Conservation (phyloP, 441 rosid species). For the Croton setiger region DNA sequence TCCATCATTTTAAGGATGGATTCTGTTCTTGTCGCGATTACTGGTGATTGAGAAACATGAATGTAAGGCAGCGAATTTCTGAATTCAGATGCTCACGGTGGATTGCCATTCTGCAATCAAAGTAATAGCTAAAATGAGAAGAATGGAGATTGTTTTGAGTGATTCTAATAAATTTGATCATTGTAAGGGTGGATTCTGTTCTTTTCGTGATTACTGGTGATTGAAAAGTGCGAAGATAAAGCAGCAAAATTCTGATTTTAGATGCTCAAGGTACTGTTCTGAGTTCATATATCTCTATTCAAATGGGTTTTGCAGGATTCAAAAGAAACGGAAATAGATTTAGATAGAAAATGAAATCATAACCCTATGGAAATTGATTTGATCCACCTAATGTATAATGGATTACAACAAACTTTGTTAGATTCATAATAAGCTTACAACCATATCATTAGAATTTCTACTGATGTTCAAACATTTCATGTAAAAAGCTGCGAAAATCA, state of each 20-base stretch:
- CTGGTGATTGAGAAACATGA: constrained; percentile 35
- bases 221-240: not conserved
- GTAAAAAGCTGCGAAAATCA: not conserved
- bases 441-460: not conserved
- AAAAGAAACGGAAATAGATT: no score
- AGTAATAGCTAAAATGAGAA: constrained; percentile 46
- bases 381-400: no score
- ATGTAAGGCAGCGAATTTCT: not conserved
- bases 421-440: not conserved
- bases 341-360: no score
- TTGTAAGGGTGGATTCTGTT: constrained; percentile 54
- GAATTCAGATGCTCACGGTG: not conserved
- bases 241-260: not conserved
- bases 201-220: constrained; percentile 66
- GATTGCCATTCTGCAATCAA: constrained; percentile 68
- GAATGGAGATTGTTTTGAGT: constrained; percentile 58
- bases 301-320: no score
- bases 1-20: constrained; percentile 63
- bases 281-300: no score
- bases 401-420: not conserved
- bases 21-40: constrained; percentile 59
- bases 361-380: no score
- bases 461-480: not conserved
- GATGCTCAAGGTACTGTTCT: no score
- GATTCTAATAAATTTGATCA: constrained; percentile 71